Evolutionary conservation across 495 filamentous ascomycete species (phyloP), one percentile per base, ranked within the genome.

Genomic region (Achaetomiella virescens): DNA sequence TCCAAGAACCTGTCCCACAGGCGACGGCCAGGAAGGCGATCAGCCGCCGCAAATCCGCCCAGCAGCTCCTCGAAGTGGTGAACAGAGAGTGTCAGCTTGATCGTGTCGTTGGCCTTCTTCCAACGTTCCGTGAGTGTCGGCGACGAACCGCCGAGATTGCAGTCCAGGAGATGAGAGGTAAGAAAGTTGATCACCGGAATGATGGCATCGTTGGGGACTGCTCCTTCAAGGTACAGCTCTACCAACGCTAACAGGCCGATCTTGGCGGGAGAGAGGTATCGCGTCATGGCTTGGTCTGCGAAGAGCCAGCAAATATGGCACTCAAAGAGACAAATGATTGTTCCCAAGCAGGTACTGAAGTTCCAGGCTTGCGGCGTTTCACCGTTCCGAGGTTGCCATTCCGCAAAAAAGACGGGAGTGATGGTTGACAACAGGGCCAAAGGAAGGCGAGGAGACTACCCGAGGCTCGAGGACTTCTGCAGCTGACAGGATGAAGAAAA

Each of bases 171-270:
- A 58, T 91, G 83, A 43, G 85, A 85, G 45, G 89, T 75, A 45
- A 97, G 74, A 72, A 96, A 96, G 35, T 86, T 88, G 14, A 98
- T 78, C 14, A 97, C 79, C n/a, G 87, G 81, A n/a, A 92, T 77
- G 29, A 85, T 85, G 12, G 87, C 84, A 37, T 79, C 72, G 50
- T 81, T 87, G n/a, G 89, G 88, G 25, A 95, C 84, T 1, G 80
- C 73, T 7, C 80, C 82, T 50, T 89, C 82, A 8, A 82, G 81
- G 67, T 97, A 97, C 21, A 97, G 76, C 59, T 85, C 81, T 48
- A 90, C 79, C 38, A 98, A 79, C 52, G 84, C 81, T 41, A 98
- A 79, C 20, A 97, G 79, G 58, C 85, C 85, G 58, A 97, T 81
- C 62, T 89, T 93, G 57, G 87, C 84, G 6, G 93, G 87, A 18